Conservation (phyloP, 1,284 basidiomycete species). For the Ustilago xerochloae region DNA sequence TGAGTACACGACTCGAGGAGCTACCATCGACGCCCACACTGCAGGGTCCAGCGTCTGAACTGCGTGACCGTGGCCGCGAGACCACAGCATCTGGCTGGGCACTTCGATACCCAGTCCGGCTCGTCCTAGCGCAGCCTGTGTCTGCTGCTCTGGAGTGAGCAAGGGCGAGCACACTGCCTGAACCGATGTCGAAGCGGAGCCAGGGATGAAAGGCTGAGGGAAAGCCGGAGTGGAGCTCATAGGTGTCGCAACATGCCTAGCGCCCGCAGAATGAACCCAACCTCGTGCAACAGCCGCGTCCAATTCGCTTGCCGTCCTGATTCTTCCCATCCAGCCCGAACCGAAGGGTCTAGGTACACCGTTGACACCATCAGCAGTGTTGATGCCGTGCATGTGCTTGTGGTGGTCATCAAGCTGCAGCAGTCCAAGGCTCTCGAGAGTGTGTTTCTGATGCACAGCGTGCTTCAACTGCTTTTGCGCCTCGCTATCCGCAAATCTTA, state of each 20-base stretch:
- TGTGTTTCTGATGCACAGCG: slow-evolving; percentile 41
- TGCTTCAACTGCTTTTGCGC: slow-evolving; percentile 58
- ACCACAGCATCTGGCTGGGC: slow-evolving; percentile 7
- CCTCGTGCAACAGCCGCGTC: slow-evolving; percentile 7
- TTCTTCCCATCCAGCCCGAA: background rate
- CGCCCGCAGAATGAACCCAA: too few relatives aligned
- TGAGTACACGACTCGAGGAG: slow-evolving; percentile 5
- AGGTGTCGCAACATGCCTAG: background rate
- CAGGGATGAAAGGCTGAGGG: slow-evolving; percentile 5
- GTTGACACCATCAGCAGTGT: too few relatives aligned
- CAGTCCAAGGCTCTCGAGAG: slow-evolving; percentile 38
- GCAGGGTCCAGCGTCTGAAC: background rate
- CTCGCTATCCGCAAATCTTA: slow-evolving; percentile 63
- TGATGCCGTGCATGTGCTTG: too few relatives aligned
- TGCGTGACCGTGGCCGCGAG: background rate
- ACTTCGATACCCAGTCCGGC: slow-evolving; percentile 15
- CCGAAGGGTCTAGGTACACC: too few relatives aligned
- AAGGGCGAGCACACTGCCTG: background rate
- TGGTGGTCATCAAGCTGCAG: background rate
- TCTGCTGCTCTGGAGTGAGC: background rate
- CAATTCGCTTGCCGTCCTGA: slow-evolving; percentile 17
- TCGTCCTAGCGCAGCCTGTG: background rate
- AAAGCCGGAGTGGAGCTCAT: background rate
- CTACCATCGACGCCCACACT: background rate
- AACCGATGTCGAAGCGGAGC: background rate